A percentile compares a stretch with the other conserved stretches of the same genome.
Evolutionary conservation across 176 grass and related monocot genomes (phyloP).

Genomic region (Musa schizocarpa): DNA sequence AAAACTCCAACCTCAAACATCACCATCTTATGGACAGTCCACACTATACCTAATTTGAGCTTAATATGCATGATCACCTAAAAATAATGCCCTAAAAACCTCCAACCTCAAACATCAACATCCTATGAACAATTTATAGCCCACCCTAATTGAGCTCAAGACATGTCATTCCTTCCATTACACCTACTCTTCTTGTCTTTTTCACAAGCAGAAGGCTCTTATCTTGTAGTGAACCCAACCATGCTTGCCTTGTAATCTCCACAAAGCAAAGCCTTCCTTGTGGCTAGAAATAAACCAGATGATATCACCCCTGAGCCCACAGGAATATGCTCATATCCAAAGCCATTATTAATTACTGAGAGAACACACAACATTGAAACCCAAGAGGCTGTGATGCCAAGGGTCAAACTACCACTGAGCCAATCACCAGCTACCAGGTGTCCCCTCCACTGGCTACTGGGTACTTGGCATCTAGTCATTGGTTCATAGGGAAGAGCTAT

Average conservation of each 20-base stretch:
- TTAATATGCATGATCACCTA: background rate
- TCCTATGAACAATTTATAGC: background rate
- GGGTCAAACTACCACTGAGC: background rate
- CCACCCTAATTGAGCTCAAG: background rate
- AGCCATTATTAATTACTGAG: background rate
- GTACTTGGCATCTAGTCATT: background rate
- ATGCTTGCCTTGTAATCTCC: background rate
- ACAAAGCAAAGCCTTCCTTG: background rate
- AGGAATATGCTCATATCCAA: background rate
- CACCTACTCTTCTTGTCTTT: background rate
- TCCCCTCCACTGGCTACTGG: background rate
- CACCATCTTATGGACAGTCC: background rate
- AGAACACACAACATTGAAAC: background rate
- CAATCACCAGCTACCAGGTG: background rate
- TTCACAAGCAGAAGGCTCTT: background rate
- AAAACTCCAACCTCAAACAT: constrained; percentile 1
- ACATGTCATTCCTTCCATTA: background rate
- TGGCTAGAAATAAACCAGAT: background rate
- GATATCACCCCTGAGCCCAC: background rate
- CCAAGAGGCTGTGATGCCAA: background rate
- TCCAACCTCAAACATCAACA: background rate
- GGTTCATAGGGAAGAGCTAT: background rate
- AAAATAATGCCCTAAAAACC: background rate
- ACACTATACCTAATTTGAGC: background rate
- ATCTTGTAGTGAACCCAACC: background rate